phyloP scores from a whole-genome alignment of 768 basidiomycete genomes.

The Leccinum pellstonianum region DNA sequence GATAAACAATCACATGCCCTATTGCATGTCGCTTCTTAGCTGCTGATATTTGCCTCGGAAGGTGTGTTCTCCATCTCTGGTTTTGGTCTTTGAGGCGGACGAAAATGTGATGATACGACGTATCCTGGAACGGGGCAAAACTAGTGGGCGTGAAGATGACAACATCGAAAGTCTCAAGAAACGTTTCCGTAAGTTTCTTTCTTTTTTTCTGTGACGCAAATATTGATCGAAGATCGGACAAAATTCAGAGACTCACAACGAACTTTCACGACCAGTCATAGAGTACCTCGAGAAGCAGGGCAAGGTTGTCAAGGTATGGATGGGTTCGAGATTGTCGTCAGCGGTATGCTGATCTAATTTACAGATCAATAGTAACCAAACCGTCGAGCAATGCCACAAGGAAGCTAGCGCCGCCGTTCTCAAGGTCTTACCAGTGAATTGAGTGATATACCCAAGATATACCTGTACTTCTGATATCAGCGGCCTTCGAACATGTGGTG shows the following conservation, averaged over 20 bases:
- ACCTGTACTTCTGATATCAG: background rate
- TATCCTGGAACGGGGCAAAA: constrained; percentile 87
- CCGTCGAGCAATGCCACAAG: constrained; percentile 70
- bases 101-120: constrained; percentile 86
- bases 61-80: constrained; percentile 79
- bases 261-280: constrained; percentile 92
- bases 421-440: constrained; percentile 39
- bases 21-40: background rate
- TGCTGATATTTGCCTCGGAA: constrained; percentile 27
- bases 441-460: constrained; percentile 11
- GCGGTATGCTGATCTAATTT: background rate
- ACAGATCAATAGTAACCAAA: constrained; percentile 67
- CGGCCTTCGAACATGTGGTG: background rate
- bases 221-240: background rate
- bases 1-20: constrained; percentile 19
- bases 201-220: background rate
- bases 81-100: constrained; percentile 84
- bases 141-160: constrained; percentile 94
- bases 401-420: constrained; percentile 55
- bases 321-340: background rate
- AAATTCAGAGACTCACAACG: constrained; percentile 71
- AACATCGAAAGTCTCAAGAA: constrained; percentile 92
- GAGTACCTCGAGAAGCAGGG: constrained; percentile 63
- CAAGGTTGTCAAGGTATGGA: constrained; percentile 75
- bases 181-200: constrained; percentile 72